Evolutionary conservation across 495 filamentous ascomycete species (phyloP), one percentile per base, ranked within the genome.

Genomic region (Hypomontagnella monticulosa): DNA sequence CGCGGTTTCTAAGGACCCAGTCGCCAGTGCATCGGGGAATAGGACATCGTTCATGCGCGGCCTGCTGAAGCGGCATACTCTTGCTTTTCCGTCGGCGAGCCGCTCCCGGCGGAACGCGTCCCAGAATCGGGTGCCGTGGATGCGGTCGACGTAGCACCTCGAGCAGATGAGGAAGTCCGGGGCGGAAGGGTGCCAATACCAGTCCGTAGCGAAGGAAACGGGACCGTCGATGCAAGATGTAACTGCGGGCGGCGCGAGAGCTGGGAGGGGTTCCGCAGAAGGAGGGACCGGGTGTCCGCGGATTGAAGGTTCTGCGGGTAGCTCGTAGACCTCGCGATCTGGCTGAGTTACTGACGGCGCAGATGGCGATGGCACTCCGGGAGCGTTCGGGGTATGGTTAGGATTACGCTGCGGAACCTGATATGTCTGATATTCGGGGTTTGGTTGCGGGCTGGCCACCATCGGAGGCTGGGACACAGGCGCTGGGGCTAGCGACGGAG

Each of bases 111-210:
- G 44, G 36, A 75, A 61, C 9, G 41, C 49, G 14, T 23, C 0
- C 10, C 30, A 11, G 36, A 57, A 46, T 4, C 20, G 11, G 0
- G 57, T 57, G 2, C 33, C 14, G n/a, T 54, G 48, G 48, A 76
- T 72, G 44, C 75, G 32, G 43, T 71, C 63, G 8, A 49, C 63
- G 41, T 71, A 72, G 51, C 71, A 75, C 8, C 67, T 44, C 32
- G 73, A 72, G 54, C 74, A 76, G 51, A 72, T 52, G 0, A 46
- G 30, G 34, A 72, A 75, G 1, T 50, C 51, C 6, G 71, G 52
- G 4, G 50, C 52, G 8, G 63, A 48, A 1, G 55, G 23, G 23
- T 70, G 61, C 58, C 49, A 60, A 44, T 72, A 73, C 73, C 73
- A 76, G 30, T 65, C 55, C n/a, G 71, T 67, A 0, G 51, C 11